A percentile compares a stretch with the other conserved stretches of the same genome.
These are phyloP conservation scores for Borealophlyctis nickersoniae DNA, from an alignment of 192 early-diverging fungal genomes.

Conservation along the genomic window DNA sequence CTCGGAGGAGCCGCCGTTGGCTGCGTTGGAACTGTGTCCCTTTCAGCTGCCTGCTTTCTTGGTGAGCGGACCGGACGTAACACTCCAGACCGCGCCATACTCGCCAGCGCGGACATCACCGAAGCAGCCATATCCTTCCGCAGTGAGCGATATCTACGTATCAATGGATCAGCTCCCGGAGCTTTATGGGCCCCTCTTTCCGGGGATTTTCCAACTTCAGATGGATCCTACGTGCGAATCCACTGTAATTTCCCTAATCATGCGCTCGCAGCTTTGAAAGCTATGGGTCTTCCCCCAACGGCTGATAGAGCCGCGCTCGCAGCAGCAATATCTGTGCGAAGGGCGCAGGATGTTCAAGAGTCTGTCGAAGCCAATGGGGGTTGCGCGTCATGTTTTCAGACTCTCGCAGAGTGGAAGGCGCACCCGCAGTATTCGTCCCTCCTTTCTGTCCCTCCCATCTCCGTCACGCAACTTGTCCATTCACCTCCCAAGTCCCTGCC, in stretches of 20 bases:
- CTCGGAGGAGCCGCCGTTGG: not conserved
- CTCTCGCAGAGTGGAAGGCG: slow-evolving; percentile 13
- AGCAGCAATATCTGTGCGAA: not conserved
- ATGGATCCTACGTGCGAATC: slow-evolving; percentile 16
- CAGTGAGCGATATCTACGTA: not conserved
- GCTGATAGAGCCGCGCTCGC: slow-evolving; percentile 4
- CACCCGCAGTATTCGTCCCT: slow-evolving; percentile 7
- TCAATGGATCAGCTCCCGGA: not conserved
- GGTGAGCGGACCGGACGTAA: not conserved
- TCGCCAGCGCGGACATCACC: not conserved
- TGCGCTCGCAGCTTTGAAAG: slow-evolving; percentile 15
- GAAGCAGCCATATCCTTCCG: not conserved
- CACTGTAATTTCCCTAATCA: slow-evolving; percentile 32
- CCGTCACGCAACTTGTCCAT: not conserved
- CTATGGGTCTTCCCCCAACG: not conserved
- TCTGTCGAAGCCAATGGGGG: slow-evolving; percentile 15
- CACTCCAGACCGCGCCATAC: not conserved
- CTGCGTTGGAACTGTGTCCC: not conserved
- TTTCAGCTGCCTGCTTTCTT: not conserved
- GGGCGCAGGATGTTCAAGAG: slow-evolving; percentile 11
- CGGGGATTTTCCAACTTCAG: slow-evolving; percentile 17
- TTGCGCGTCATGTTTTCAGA: slow-evolving; percentile 11
- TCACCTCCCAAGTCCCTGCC: not conserved
- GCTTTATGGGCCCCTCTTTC: slow-evolving; percentile 26
- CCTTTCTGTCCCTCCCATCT: not conserved